Evolutionary conservation across 495 filamentous ascomycete genomes (phyloP).

Genomic region (Aspergillus bridgeri): DNA sequence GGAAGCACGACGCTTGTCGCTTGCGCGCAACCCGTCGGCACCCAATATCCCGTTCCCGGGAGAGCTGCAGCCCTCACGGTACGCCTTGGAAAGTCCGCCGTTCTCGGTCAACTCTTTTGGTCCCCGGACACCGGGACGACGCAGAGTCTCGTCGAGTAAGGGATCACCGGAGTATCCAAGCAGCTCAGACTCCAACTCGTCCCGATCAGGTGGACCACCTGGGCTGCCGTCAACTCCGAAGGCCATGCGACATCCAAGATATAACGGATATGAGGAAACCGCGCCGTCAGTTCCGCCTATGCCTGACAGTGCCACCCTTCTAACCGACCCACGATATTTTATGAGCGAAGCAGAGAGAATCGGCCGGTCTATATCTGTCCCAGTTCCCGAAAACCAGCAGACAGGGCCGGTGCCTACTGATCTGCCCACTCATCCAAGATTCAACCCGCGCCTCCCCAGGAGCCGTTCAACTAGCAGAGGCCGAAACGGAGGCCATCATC

Average conservation of each 20-base stretch:
- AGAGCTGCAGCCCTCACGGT: conserved; percentile 42
- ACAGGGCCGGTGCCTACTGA: conserved; percentile 40
- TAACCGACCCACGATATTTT: conserved; percentile 62
- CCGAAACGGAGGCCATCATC: conserved; percentile 39
- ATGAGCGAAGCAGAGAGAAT: conserved; percentile 53
- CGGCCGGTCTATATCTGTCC: conserved; percentile 69
- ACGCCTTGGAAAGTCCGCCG: conserved; percentile 30
- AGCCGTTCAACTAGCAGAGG: conserved; percentile 45
- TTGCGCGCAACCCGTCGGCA: conserved; percentile 73
- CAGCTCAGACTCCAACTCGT: conserved; percentile 41
- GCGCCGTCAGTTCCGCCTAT: conserved; percentile 66
- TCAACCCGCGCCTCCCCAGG: conserved; percentile 50
- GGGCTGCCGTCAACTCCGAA: conserved; percentile 81
- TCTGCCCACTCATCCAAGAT: conserved; percentile 55
- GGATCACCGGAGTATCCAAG: conserved; percentile 45
- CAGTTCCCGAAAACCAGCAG: conserved; percentile 56
- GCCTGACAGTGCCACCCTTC: conserved; percentile 50
- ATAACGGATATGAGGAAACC: conserved; percentile 52
- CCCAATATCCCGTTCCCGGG: conserved; percentile 80
- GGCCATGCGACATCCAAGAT: conserved; percentile 77
- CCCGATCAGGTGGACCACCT: conserved; percentile 42
- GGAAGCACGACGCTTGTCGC: conserved; percentile 78
- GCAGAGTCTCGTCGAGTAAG: conserved; percentile 36
- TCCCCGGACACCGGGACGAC: conserved; percentile 38
- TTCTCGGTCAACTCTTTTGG: conserved; percentile 40